Percentiles rank a stretch among this genome's conserved stretches.
These are phyloP conservation scores for Nasturtium officinale DNA, from an alignment of 345 rosid species.

Conservation along the genomic window DNA sequence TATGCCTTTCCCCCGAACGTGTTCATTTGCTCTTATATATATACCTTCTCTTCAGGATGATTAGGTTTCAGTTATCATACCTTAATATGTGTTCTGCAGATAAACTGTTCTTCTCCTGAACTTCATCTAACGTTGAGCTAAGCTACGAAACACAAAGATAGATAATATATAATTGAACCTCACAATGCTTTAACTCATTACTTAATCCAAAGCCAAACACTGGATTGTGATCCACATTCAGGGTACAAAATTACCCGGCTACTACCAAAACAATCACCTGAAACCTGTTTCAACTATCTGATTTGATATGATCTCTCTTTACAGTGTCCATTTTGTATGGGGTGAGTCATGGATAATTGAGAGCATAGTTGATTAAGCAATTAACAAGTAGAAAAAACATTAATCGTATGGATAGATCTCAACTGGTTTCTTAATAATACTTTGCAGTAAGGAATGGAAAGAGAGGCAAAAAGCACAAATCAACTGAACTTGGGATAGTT, in stretches of 20 bases:
- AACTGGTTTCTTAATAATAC: neutral
- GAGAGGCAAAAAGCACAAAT: neutral
- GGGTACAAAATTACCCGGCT: neutral
- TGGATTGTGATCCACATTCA: too few species aligned
- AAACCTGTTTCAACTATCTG: neutral
- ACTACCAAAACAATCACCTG: neutral
- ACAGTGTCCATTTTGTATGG: neutral
- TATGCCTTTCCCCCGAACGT: neutral
- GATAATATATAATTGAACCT: too few species aligned
- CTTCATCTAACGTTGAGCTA: too few species aligned
- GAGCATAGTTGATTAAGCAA: neutral
- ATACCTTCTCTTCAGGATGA: too few species aligned
- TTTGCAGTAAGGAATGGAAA: neutral
- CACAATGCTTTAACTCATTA: too few species aligned
- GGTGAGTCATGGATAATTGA: neutral
- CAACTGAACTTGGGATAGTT: constrained; percentile 12
- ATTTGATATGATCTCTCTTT: neutral
- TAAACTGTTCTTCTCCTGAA: too few species aligned
- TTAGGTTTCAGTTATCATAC: too few species aligned
- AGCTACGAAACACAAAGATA: too few species aligned
- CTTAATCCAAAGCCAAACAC: too few species aligned
- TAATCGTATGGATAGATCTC: neutral
- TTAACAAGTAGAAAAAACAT: neutral
- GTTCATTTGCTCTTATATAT: too few species aligned
- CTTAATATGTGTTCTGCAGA: too few species aligned